Conservation (phyloP, 805 yeast genomes). For the Nakazawaea holstii region DNA sequence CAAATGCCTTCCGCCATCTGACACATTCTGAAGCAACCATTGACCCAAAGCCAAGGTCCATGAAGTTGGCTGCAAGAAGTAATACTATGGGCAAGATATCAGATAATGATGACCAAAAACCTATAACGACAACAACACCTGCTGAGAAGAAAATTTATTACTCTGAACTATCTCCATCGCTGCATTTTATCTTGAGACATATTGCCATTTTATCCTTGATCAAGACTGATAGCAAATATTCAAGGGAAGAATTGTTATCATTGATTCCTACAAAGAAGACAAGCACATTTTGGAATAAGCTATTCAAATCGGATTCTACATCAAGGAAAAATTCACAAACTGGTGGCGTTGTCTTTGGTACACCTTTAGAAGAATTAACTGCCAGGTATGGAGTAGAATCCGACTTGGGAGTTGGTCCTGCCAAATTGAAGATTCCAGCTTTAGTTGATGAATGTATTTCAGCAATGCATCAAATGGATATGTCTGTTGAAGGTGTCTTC, state of each 20-base stretch:
- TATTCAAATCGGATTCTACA: constrained; percentile 22
- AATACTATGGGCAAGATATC: constrained; percentile 3
- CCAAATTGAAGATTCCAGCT: constrained; percentile 74
- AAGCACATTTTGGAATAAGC: constrained; percentile 49
- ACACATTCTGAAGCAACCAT: constrained; percentile 22
- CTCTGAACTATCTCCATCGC: constrained; percentile 55
- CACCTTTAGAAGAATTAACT: constrained; percentile 64
- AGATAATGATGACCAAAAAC: not conserved
- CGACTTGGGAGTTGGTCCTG: constrained; percentile 78
- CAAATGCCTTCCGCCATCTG: constrained; percentile 86
- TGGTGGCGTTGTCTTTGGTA: constrained; percentile 57
- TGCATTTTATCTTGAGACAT: constrained; percentile 54
- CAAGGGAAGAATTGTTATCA: constrained; percentile 34
- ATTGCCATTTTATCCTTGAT: constrained; percentile 50
- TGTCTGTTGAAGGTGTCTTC: constrained; percentile 95
- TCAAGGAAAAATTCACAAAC: not conserved
- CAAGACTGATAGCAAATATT: constrained; percentile 24
- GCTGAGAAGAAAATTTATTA: constrained; percentile 40
- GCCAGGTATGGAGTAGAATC: constrained; percentile 74
- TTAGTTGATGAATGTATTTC: constrained; percentile 81
- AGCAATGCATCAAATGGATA: constrained; percentile 82
- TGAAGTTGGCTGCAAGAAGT: constrained; percentile 3
- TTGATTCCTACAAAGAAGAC: constrained; percentile 38
- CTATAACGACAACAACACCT: not conserved
- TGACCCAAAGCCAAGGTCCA: constrained; percentile 9